Conservation (phyloP, 2,329 filamentous ascomycete species). For the Arthroderma sp. region DNA sequence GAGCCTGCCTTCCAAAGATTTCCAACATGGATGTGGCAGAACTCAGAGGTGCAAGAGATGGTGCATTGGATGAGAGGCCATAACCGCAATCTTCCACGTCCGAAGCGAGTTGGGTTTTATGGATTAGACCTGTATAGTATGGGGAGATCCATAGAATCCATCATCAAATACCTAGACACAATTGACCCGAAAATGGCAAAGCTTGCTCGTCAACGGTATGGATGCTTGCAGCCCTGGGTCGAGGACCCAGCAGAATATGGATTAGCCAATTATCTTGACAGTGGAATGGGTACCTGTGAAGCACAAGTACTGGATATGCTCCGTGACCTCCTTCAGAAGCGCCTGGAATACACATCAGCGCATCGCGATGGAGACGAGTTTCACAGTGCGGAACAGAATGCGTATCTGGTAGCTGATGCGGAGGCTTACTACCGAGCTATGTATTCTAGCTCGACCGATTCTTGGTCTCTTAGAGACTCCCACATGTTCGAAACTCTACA, state of each 20-base stretch:
- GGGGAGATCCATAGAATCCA: slow-evolving; percentile 35
- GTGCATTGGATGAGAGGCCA: slow-evolving; percentile 41
- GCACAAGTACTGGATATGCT: slow-evolving; percentile 36
- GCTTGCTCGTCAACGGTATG: slow-evolving; percentile 36
- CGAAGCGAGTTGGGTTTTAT: slow-evolving; percentile 34
- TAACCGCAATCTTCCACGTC: slow-evolving; percentile 26
- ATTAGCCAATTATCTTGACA: slow-evolving; percentile 26
- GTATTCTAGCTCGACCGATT: slow-evolving; percentile 39
- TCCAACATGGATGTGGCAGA: slow-evolving; percentile 47
- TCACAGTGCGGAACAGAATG: slow-evolving; percentile 41
- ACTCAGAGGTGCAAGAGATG: slow-evolving; percentile 40
- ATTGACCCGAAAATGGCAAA: slow-evolving; percentile 36
- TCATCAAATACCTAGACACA: slow-evolving; percentile 39
- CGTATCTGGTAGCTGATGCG: slow-evolving; percentile 38
- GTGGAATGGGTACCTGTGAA: slow-evolving; percentile 38
- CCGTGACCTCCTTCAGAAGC: slow-evolving; percentile 31
- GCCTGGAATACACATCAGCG: slow-evolving; percentile 31
- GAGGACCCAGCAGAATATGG: slow-evolving; percentile 41
- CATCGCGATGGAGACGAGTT: slow-evolving; percentile 36
- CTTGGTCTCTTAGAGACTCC: slow-evolving; percentile 42
- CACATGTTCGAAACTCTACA: slow-evolving; percentile 42
- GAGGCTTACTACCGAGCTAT: slow-evolving; percentile 43
- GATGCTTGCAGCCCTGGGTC: slow-evolving; percentile 38
- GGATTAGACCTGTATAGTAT: slow-evolving; percentile 44
- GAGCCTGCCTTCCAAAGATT: slow-evolving; percentile 39